Conservation (phyloP, 768 basidiomycete genomes). For the Macrolepiota albuminosa region DNA sequence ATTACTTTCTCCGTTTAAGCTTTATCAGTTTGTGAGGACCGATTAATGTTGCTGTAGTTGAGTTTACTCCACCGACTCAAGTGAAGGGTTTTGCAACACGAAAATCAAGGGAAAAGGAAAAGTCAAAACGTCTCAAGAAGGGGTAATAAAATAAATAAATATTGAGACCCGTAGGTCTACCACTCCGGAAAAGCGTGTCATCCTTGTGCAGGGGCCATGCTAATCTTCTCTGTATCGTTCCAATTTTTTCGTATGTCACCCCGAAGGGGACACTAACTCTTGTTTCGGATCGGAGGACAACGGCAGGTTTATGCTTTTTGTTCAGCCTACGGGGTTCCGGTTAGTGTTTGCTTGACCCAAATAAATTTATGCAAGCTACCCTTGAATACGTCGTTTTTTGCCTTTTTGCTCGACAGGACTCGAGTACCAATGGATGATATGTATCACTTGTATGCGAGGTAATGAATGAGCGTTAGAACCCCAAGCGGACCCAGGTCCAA, state of each 20-base stretch:
- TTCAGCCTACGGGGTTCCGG: constrained; percentile 6
- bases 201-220: constrained; percentile 99
- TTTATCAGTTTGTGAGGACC: background rate
- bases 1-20: background rate
- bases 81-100: background rate
- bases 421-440: background rate
- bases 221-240: constrained; percentile 99
- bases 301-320: constrained; percentile 9
- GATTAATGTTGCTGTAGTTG: background rate
- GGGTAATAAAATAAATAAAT: constrained; percentile 33
- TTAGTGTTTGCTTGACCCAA: background rate
- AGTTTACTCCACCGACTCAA: background rate
- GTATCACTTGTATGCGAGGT: background rate
- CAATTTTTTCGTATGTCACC: constrained; percentile 98
- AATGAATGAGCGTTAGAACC: no score
- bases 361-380: no score
- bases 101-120: background rate
- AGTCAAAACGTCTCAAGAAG: no score
- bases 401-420: background rate
- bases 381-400: background rate
- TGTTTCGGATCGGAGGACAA: background rate
- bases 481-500: no score
- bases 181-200: constrained; percentile 98
- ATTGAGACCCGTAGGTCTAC: constrained; percentile 53
- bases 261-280: constrained; percentile 65